Conservation (phyloP, 805 yeast species). For the Barnettozyma siamensis region DNA sequence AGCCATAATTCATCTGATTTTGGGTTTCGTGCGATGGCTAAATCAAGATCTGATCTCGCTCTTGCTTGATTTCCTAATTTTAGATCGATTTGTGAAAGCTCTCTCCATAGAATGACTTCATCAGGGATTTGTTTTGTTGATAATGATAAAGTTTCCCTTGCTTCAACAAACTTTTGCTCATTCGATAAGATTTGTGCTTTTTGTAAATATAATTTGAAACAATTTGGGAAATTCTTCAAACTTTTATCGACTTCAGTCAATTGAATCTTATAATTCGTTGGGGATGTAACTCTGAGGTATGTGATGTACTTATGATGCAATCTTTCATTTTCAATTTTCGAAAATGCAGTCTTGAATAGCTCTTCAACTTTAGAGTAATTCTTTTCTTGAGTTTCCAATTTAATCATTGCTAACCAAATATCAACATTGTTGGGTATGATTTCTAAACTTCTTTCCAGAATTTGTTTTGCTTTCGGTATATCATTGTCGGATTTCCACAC, state of each 20-base stretch:
- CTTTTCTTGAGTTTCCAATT: conserved; percentile 46
- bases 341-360: conserved; percentile 36
- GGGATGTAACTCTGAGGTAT: conserved; percentile 37
- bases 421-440: conserved; percentile 42
- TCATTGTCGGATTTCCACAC: conserved; percentile 46
- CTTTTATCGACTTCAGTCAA: conserved; percentile 40
- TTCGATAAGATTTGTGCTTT: conserved; percentile 48
- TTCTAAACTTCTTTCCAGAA: conserved; percentile 44
- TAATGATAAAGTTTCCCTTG: conserved; percentile 40
- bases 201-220: conserved; percentile 54
- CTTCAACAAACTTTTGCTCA: conserved; percentile 28
- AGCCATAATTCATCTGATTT: conserved; percentile 47
- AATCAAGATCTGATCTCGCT: conserved; percentile 70
- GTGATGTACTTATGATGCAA: conserved; percentile 56
- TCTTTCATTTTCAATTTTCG: conserved; percentile 34
- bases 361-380: conserved; percentile 31
- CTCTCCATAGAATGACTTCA: conserved; percentile 47
- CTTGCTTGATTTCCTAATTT: conserved; percentile 38
- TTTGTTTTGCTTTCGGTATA: conserved; percentile 43
- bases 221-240: conserved; percentile 40
- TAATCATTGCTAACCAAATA: conserved; percentile 68
- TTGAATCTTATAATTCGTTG: conserved; percentile 30
- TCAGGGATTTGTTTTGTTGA: conserved; percentile 48
- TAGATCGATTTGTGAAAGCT: conserved; percentile 40
- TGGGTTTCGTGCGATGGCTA: conserved; percentile 51